Base-by-base conservation (phyloP, 768 basidiomycete species). In the Phanerochaete carnosa region DNA sequence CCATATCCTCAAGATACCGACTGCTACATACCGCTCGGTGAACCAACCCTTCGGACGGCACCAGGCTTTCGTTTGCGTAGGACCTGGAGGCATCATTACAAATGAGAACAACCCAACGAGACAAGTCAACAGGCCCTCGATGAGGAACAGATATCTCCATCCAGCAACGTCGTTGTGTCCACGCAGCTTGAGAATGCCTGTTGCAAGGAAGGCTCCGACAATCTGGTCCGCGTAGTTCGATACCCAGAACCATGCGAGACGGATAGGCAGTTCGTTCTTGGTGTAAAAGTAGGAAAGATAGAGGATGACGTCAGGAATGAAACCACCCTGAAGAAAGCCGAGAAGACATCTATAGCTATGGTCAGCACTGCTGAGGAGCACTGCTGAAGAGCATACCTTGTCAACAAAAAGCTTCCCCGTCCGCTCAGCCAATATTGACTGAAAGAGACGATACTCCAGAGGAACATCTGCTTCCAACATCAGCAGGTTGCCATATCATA, bases 241-340 rank as follows among this genome's bases (percentile, higher is more conserved):
- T 33, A 82, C 76, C 87, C 86, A 90, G 76, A 89, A 89, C 65
- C 79, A 83, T 1, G 85, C 86, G 9, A 90, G 76, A n/a, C 88
- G 80, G 51, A 87, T 77, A 2, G 87, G 85, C 0, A 88, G 73
- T 70, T 85, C 84, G 16, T 65, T 74, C 64, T 81, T 83, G 12
- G 83, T 86, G 70, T 86, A 88, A 66, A 80, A 88, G 66, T 88
- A 88, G 0, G 82, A 84, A 2, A 88, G 74, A 65, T 87, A 89
- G 7, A 89, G 73, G 28, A 89, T 81, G 19, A 85, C 71, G 62
- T 88, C 87, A 0, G 85, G 84, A 59, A 86, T 83, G 70, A 87
- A 86, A 0, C 83, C 85, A 22, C 86, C 87, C 73, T 87, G 83
- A 62, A 86, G 74, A 65, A 88, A 82, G 0, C 85, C 84, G 1